These are phyloP conservation scores for Lasiosphaeria hispida DNA, from an alignment of 495 filamentous ascomycete species.

Conservation along the genomic window DNA sequence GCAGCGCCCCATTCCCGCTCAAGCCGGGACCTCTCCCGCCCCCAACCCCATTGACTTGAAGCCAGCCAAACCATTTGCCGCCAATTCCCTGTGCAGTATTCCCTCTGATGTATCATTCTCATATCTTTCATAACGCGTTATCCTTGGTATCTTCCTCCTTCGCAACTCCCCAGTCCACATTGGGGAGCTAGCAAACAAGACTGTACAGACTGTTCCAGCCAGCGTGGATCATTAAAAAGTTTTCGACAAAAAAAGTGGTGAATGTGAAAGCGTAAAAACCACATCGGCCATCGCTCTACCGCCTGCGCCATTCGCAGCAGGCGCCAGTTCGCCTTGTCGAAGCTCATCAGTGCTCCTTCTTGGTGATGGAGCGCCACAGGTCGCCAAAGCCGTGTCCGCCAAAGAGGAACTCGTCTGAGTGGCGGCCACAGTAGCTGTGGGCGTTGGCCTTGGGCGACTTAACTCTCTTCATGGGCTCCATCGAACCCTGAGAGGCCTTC, in stretches of 20 bases:
- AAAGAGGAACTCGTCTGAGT: slow-evolving; percentile 34
- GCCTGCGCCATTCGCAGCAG: neutral
- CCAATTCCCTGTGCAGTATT: neutral
- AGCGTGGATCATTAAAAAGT: slow-evolving; percentile 4
- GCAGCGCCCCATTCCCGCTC: neutral
- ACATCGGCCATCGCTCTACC: neutral
- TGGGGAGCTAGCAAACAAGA: neutral
- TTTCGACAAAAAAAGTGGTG: neutral
- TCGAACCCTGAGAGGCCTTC: slow-evolving; percentile 13
- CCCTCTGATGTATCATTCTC: neutral
- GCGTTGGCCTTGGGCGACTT: slow-evolving; percentile 29
- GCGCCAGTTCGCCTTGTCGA: neutral
- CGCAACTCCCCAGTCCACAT: neutral
- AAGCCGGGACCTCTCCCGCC: neutral
- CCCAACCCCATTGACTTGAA: neutral
- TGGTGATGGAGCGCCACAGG: slow-evolving; percentile 28
- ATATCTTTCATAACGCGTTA: slow-evolving; percentile 8
- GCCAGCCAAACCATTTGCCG: too few species aligned
- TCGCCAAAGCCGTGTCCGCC: slow-evolving; percentile 27
- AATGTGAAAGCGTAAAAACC: neutral
- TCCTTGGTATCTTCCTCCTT: slow-evolving; percentile 5
- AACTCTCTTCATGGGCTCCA: neutral
- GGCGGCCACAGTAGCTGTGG: slow-evolving; percentile 37
- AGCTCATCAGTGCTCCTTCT: slow-evolving; percentile 12
- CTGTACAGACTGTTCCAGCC: slow-evolving; percentile 25